Base-by-base conservation (phyloP, 345 rosid species). In the Anastatica hierochuntica region DNA sequence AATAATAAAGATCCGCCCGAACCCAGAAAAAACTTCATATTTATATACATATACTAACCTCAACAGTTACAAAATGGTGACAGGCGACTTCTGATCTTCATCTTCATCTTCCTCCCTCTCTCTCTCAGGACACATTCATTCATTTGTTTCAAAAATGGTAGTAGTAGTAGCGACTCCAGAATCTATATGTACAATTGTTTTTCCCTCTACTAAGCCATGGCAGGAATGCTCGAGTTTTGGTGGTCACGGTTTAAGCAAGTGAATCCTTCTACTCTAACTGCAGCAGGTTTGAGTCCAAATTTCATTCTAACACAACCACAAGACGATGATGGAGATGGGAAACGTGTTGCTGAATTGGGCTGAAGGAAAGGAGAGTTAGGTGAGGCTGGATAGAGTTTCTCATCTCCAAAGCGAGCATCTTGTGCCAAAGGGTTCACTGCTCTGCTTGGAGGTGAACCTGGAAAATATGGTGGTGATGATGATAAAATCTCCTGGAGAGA, bases 191-290 rank as follows among this genome's bases (percentile, higher is more conserved):
- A 90, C 95, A 92, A 64, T 74, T 82, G 8, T 14, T 66, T 43
- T 64, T 36, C 10, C 5, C 61, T 68, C 67, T 66, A 64, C 83
- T 88, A 92, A 10, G 98, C 98, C 88, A 88, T 61, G 48, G 98
- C 96, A 55, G 96, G 84, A 86, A 92, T 79, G 86, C 95, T 78
- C n/a, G 96, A 83, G 78, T 72, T 88, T 27, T 79, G 88, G 74
- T 79, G 75, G 64, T 92, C 96, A 81, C 96, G 85, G 78, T 79
- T 81, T 63, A 92, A 94, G 80, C 98, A 92, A 76, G 88, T 90
- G 39, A 92, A 92, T 57, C 98, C 98, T 88, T 92, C 98, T 81
- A 92, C 90, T 76, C 96, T 88, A 92, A 88, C 95, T 6, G 90
- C 76, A 5, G 90, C 95, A 3, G 88, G 81, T 63, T 83, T 88